These are phyloP conservation scores for Zymoseptoria brevis DNA, from an alignment of 2,329 filamentous ascomycete genomes.

Conservation along the genomic window DNA sequence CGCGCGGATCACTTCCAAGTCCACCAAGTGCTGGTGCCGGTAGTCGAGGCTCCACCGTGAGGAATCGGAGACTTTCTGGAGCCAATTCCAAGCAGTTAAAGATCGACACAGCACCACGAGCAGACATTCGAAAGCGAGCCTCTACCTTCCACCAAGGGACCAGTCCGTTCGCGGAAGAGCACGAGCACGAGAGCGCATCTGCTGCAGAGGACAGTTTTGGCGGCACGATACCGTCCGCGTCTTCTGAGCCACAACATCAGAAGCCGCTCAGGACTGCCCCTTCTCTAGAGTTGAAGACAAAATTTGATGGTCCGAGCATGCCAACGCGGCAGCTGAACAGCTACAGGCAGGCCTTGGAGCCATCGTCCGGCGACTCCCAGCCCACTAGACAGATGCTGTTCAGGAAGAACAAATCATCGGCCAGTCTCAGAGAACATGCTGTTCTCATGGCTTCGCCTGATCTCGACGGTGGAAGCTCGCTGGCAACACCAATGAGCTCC, in stretches of 20 bases:
- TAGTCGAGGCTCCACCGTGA: conserved; percentile 22
- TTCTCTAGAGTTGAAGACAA: conserved; percentile 22
- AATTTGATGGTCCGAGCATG: conserved; percentile 7
- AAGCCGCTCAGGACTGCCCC: conserved; percentile 25
- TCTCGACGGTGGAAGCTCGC: conserved; percentile 57
- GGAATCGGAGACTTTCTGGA: conserved; percentile 70
- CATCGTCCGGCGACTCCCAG: conserved; percentile 19
- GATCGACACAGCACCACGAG: conserved; percentile 63
- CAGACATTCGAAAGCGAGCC: conserved; percentile 21
- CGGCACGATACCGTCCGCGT: conserved; percentile 13
- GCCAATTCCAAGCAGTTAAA: conserved; percentile 75
- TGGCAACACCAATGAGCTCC: conserved; percentile 62
- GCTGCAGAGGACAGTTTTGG: conserved; percentile 16
- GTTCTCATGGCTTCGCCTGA: conserved; percentile 57
- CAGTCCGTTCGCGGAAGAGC: conserved; percentile 17
- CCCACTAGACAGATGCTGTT: conserved; percentile 25
- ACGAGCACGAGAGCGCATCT: conserved; percentile 7
- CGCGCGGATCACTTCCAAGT: conserved; percentile 14
- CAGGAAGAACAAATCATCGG: conserved; percentile 45
- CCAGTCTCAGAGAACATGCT: conserved; percentile 63
- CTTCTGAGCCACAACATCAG: conserved; percentile 22
- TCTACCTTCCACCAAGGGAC: conserved; percentile 26
- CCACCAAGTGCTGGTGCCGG: conserved; percentile 15
- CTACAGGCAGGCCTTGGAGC: conserved; percentile 18
- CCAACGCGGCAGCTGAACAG: conserved; percentile 15